Base-by-base conservation (phyloP, 768 basidiomycete genomes). In the Polyporus arcularius region DNA sequence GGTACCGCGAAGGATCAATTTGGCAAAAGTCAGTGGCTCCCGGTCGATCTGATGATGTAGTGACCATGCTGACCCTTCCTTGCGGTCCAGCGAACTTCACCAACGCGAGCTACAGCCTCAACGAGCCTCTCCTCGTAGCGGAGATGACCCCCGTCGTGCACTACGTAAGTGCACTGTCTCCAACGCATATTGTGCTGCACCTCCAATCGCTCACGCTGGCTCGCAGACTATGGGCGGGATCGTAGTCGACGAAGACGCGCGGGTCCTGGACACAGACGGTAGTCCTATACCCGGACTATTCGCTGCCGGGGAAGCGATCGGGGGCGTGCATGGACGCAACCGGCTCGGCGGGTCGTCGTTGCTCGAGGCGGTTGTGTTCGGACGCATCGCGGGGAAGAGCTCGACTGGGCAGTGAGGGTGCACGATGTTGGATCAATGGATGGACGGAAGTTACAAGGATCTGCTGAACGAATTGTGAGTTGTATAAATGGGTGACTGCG, bases 101-200 rank as follows among this genome's bases (percentile, higher is more conserved):
- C 10, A 48, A 48, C 26, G 21, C 46, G 8, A 8, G 26, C 21
- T 48, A 48, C 21, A 26, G 21, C 18, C 46, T 94, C 79, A 78
- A 95, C 70, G 96, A 98, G 72, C 79, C 82, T 70, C 98, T 96
- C 87, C 76, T 98, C 73, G 95, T 98, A 66, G 94, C 96, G 15
- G 77, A 94, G 72, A 98, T 98, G 96, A 96, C 94, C 7, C 96
- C 96, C 31, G 96, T 98, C 49, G 85, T 98, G 41, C 96, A 98
- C 77, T 97, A 96, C 77, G 46, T 48, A 8, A 18, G 46, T 48
- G 12, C 26, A 0, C 26, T 12, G 7, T 28, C 1, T 28, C 12
- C 5, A 6, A 2, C 2, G 15, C 10, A 16, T 35, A n/a, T n/a
- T n/a, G n/a, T n/a, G n/a, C 11, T 35, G 35, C 35, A 45, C n/a